A percentile compares a stretch with the other conserved stretches of the same genome.
phyloP scores from a whole-genome alignment of 148 eudicot species.

The Rhododendron henanense region DNA sequence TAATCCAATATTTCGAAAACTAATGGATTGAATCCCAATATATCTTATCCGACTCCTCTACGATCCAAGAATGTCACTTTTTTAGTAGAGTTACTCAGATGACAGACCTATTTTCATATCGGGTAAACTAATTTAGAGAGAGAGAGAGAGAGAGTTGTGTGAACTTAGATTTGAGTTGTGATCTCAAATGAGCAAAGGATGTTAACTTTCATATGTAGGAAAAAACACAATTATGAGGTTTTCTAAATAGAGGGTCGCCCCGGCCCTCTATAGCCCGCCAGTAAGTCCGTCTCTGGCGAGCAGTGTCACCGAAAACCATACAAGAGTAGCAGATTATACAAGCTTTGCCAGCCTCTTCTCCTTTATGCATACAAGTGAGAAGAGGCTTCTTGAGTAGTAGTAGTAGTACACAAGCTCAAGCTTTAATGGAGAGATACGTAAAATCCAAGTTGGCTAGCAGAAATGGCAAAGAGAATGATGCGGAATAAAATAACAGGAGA shows the following conservation, averaged over 20 bases:
- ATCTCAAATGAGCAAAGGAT: background rate
- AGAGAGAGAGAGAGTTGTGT: background rate
- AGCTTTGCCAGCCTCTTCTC: background rate
- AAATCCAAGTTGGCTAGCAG: background rate
- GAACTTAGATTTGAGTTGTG: background rate
- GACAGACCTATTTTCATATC: no score
- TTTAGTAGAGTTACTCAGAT: no score
- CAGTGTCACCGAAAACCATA: background rate
- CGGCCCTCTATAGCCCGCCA: background rate
- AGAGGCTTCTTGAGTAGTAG: no score
- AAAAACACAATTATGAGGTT: no score
- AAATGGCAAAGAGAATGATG: background rate
- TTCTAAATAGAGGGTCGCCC: background rate
- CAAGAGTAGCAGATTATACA: background rate
- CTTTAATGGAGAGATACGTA: no score
- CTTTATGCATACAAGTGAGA: background rate
- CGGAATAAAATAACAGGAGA: background rate
- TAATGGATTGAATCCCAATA: no score
- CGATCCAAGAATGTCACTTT: no score
- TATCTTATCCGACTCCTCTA: no score
- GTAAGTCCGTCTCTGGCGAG: background rate
- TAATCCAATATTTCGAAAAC: no score
- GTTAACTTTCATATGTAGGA: no score
- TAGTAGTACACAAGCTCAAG: no score
- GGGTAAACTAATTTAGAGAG: background rate